Evolutionary conservation across 768 basidiomycete genomes (phyloP).

Genomic region (Russula virescens): DNA sequence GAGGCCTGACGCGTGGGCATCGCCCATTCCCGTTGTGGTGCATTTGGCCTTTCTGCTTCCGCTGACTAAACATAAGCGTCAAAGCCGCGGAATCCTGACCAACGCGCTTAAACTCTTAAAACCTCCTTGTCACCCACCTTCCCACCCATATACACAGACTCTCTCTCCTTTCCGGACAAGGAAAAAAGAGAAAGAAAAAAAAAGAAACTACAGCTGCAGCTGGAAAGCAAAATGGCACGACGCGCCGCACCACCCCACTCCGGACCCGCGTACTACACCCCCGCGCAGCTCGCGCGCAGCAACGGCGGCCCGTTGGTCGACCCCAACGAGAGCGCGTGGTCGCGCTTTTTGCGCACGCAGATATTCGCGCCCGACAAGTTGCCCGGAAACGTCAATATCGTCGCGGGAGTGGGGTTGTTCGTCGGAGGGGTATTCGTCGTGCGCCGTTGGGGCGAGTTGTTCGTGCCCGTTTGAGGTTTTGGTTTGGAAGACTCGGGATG

Average conservation of each 20-base stretch:
- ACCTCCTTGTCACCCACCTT: too few species aligned
- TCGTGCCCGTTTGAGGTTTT: conserved; percentile 62
- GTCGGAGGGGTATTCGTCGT: conserved; percentile 63
- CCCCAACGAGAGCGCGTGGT: conserved; percentile 59
- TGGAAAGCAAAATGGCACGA: conserved; percentile 71
- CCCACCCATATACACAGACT: too few species aligned
- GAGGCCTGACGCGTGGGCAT: too few species aligned
- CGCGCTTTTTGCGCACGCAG: conserved; percentile 51
- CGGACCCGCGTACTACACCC: conserved; percentile 48
- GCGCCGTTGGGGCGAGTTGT: conserved; percentile 72
- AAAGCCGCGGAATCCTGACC: too few species aligned
- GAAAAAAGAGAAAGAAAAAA: too few species aligned
- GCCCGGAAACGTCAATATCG: conserved; percentile 65
- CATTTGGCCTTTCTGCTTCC: too few species aligned
- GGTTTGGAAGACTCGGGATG: too few species aligned
- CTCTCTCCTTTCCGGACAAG: too few species aligned
- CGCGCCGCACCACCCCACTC: conserved; percentile 54
- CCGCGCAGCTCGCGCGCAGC: conserved; percentile 35
- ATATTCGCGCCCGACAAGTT: conserved; percentile 69
- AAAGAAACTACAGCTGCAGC: too few species aligned
- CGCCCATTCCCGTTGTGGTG: too few species aligned
- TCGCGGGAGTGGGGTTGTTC: conserved; percentile 61
- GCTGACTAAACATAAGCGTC: conserved; percentile 1
- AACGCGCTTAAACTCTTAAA: too few species aligned
- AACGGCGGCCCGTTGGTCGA: conserved; percentile 38